Base-by-base conservation (phyloP, 2,329 filamentous ascomycete genomes). In the Aspergillus pseudoglaucus region DNA sequence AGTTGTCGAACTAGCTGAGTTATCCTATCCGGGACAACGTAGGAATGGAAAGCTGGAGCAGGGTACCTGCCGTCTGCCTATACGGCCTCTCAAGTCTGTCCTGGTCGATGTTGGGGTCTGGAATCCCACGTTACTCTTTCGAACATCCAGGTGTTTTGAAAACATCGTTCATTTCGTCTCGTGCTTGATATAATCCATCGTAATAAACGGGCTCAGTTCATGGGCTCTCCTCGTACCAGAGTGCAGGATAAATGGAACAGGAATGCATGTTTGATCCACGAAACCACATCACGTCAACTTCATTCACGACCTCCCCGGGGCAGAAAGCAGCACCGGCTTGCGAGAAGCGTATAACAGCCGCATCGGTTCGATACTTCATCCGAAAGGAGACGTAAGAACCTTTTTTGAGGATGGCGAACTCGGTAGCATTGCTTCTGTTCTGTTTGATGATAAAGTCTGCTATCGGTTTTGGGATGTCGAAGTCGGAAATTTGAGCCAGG, bases 21-120 rank as follows among this genome's bases (percentile, higher is more conserved):
- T 48, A 48, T 4, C 50, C 50, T 42, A 54, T 53, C 9, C 25
- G 42, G 12, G 47, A 48, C 1, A 50, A 22, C 6, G 42, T 27
- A 6, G 39, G 42, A 3, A 4, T 38, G 14, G 38, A 52, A 23
- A 56, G 49, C 27, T 51, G 44, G n/a, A 56, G 50, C 9, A 56
- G 23, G 10, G 51, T 41, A 17, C 27, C 9, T 9, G 47, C 47
- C 4, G 49, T 8, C 27, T 52, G 41, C 20, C 32, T 18, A 33
- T 54, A 54, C 0, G 72, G 49, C 7, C 55, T 49, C 43, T 62
- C 48, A 1, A 74, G 62, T 25, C 57, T 66, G 7, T 60, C 51
- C 42, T 70, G 55, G 32, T 52, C 48, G 17, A 74, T 63, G 22
- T 66, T 52, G 7, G 65, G 63, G 49, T 74, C 44, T 1, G 47